Evolutionary conservation across 805 yeast genomes (phyloP).

Genomic region (Lachancea mirantina): DNA sequence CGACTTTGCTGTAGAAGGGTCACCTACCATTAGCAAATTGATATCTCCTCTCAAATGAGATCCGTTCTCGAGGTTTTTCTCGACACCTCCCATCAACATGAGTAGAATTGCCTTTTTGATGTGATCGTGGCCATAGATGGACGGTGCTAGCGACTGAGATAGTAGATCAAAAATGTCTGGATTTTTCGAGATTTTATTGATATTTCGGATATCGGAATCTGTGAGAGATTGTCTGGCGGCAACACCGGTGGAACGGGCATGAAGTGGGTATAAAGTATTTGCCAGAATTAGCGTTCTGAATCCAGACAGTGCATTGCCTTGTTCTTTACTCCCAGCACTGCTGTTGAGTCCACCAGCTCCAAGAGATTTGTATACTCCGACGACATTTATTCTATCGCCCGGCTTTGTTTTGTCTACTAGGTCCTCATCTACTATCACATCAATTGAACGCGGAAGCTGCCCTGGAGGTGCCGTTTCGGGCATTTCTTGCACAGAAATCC

Average conservation of each 20-base stretch:
- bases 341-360: slow-evolving; percentile 51
- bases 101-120: slow-evolving; percentile 86
- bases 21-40: slow-evolving; percentile 94
- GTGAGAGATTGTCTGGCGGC: slow-evolving; percentile 62
- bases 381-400: slow-evolving; percentile 90
- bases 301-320: slow-evolving; percentile 42
- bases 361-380: slow-evolving; percentile 87
- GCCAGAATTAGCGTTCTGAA: slow-evolving; percentile 82
- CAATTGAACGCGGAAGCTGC: slow-evolving; percentile 88
- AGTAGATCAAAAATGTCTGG: slow-evolving; percentile 68
- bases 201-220: slow-evolving; percentile 78
- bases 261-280: slow-evolving; percentile 81
- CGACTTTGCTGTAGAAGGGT: slow-evolving; percentile 97
- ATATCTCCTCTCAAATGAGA: slow-evolving; percentile 98
- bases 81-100: slow-evolving; percentile 90
- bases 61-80: slow-evolving; percentile 89
- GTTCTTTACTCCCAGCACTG: slow-evolving; percentile 11
- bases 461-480: slow-evolving; percentile 98
- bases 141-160: slow-evolving; percentile 87
- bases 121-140: slow-evolving; percentile 87
- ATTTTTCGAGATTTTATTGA: slow-evolving; percentile 68
- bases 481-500: slow-evolving; percentile 90
- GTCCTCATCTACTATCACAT: slow-evolving; percentile 90
- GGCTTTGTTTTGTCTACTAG: slow-evolving; percentile 89
- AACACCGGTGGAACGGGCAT: slow-evolving; percentile 81